A percentile compares a stretch with the other conserved stretches of the same genome.
These are phyloP conservation scores for Geranomyces michiganensis DNA, from an alignment of 192 early-diverging fungal species.

Conservation along the genomic window DNA sequence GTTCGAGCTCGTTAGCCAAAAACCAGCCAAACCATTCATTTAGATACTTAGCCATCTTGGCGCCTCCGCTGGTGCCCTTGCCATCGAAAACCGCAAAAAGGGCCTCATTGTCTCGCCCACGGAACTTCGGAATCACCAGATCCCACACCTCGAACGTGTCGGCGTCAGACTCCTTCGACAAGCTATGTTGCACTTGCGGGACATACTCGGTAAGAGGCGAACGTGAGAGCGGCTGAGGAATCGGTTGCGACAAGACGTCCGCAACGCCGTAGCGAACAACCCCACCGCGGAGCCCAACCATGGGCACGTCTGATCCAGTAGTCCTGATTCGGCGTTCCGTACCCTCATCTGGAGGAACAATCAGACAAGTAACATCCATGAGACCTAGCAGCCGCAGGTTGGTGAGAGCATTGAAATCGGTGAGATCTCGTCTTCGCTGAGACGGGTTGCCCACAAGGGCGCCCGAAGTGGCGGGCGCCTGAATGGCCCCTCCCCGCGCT, in stretches of 20 bases:
- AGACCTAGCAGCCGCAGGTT: slow-evolving; percentile 81
- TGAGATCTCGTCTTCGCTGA: slow-evolving; percentile 50
- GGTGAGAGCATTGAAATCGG: slow-evolving; percentile 77
- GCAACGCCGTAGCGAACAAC: slow-evolving; percentile 84
- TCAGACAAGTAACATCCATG: slow-evolving; percentile 88
- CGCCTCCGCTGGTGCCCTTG: slow-evolving; percentile 55
- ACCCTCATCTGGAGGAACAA: slow-evolving; percentile 80
- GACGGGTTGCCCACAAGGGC: slow-evolving; percentile 45
- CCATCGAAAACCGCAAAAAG: slow-evolving; percentile 89
- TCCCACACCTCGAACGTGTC: slow-evolving; percentile 83
- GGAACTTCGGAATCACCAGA: slow-evolving; percentile 79
- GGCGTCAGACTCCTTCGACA: slow-evolving; percentile 28
- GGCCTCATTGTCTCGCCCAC: slow-evolving; percentile 83
- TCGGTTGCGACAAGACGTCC: slow-evolving; percentile 67
- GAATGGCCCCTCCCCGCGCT: slow-evolving; percentile 35
- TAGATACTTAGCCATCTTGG: slow-evolving; percentile 62
- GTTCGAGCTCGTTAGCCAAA: slow-evolving; percentile 76
- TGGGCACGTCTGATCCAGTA: slow-evolving; percentile 65
- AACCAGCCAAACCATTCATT: slow-evolving; percentile 69
- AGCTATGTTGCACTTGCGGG: background rate
- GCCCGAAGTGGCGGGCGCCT: slow-evolving; percentile 33
- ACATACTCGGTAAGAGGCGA: background rate
- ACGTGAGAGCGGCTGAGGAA: background rate
- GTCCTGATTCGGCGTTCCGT: slow-evolving; percentile 81
- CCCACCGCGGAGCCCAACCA: slow-evolving; percentile 60